Percentiles rank a stretch among this genome's conserved stretches.
These are phyloP conservation scores for Coemansia sp. DNA, from an alignment of 192 early-diverging fungal species.

Conservation along the genomic window DNA sequence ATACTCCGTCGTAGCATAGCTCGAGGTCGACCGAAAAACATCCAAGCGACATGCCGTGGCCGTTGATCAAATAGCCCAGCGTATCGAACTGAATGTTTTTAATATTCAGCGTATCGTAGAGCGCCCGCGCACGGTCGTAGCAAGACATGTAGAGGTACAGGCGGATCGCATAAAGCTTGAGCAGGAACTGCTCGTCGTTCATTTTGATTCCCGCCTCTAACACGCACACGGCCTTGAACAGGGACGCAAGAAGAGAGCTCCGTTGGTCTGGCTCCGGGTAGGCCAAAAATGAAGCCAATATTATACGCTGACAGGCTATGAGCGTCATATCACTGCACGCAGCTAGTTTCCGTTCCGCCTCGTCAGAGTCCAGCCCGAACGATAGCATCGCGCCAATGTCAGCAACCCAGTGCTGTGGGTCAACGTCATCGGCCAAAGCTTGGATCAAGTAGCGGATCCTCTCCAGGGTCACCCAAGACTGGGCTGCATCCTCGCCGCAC, in stretches of 20 bases:
- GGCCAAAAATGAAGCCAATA: constrained; percentile 37
- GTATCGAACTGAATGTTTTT: constrained; percentile 95
- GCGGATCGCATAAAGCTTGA: constrained; percentile 86
- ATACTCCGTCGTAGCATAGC: constrained; percentile 62
- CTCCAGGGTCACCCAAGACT: constrained; percentile 45
- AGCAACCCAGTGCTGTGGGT: constrained; percentile 20
- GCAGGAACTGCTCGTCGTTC: constrained; percentile 81
- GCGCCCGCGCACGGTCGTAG: constrained; percentile 60
- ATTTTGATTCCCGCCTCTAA: constrained; percentile 75
- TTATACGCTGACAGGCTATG: constrained; percentile 42
- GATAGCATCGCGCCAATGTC: constrained; percentile 23
- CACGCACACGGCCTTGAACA: constrained; percentile 60
- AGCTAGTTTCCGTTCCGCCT: constrained; percentile 26
- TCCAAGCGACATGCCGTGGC: constrained; percentile 37
- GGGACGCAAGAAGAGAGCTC: constrained; percentile 15
- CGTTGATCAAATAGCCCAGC: constrained; percentile 61
- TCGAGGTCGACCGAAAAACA: constrained; percentile 52
- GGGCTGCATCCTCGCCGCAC: constrained; percentile 21
- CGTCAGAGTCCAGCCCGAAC: constrained; percentile 33
- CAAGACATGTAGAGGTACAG: constrained; percentile 75
- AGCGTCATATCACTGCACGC: constrained; percentile 46
- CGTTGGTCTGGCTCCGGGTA: constrained; percentile 17
- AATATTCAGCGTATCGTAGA: constrained; percentile 77
- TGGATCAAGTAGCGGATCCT: constrained; percentile 51
- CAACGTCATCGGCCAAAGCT: constrained; percentile 28